phyloP scores from a whole-genome alignment of 768 basidiomycete genomes.

The Lentinula detonsa region DNA sequence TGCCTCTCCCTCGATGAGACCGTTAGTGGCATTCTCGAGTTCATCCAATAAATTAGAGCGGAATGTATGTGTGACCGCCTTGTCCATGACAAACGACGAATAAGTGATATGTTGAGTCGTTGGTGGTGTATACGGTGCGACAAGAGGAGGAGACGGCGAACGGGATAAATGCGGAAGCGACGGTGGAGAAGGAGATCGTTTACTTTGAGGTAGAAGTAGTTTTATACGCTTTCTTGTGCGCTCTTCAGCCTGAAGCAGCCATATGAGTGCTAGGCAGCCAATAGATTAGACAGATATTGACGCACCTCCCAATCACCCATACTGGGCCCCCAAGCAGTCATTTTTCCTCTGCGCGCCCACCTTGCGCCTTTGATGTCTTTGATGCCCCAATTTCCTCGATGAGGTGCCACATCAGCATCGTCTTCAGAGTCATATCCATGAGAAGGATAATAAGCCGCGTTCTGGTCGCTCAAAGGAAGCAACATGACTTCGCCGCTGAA shows the following conservation, averaged over 20 bases:
- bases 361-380: conserved; percentile 71
- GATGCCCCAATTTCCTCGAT: conserved; percentile 78
- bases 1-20: conserved; percentile 79
- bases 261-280: conserved; percentile 8
- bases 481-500: conserved; percentile 24
- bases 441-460: conserved; percentile 83
- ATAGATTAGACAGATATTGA: conserved; percentile 3
- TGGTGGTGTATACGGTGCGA: conserved; percentile 70
- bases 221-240: conserved; percentile 78
- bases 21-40: conserved; percentile 76
- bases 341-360: conserved; percentile 80
- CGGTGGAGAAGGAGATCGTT: conserved; percentile 67
- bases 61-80: conserved; percentile 77
- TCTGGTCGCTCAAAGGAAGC: conserved; percentile 63
- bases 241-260: conserved; percentile 59
- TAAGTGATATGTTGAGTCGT: conserved; percentile 65
- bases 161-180: conserved; percentile 70
- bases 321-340: conserved; percentile 77
- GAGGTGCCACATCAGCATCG: conserved; percentile 32
- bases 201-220: conserved; percentile 52
- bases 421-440: conserved; percentile 66
- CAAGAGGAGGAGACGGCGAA: conserved; percentile 69
- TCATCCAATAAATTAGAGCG: conserved; percentile 74
- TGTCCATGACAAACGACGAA: conserved; percentile 83
- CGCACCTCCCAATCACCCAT: conserved; percentile 84